Evolutionary conservation across 345 rosid species (phyloP).

Genomic region (Pseudoturritis turrita): DNA sequence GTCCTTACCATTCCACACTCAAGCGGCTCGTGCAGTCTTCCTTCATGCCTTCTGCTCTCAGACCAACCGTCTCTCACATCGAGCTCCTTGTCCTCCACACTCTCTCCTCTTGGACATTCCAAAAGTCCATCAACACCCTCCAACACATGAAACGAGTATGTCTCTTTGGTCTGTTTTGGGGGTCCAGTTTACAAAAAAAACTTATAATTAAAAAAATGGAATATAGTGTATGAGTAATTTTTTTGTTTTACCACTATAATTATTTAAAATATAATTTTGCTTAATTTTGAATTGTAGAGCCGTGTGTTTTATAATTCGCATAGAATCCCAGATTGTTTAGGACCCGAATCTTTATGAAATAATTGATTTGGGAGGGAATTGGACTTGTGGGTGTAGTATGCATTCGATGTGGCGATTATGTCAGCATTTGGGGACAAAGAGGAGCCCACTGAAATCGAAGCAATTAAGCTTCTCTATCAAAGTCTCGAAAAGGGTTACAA

Average conservation of each 20-base stretch:
- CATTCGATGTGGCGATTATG: conserved; percentile 90
- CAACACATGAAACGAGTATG: conserved; percentile 87
- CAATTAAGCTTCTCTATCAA: conserved; percentile 63
- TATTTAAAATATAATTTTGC: too few species aligned
- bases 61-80: conserved; percentile 59
- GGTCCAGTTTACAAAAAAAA: too few species aligned
- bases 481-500: conserved; percentile 80
- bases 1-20: conserved; percentile 66
- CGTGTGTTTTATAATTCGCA: background rate
- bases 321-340: background rate
- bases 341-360: background rate
- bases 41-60: conserved; percentile 64
- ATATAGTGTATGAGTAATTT: too few species aligned
- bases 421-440: conserved; percentile 65
- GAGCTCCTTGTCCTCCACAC: conserved; percentile 55
- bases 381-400: conserved; percentile 50
- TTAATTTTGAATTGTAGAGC: too few species aligned
- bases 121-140: conserved; percentile 56
- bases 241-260: too few species aligned
- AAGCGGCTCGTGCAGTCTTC: conserved; percentile 71
- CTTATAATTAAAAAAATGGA: too few species aligned
- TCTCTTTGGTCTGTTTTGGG: conserved; percentile 19
- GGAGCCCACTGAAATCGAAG: conserved; percentile 47
- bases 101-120: conserved; percentile 56
- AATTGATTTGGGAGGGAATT: background rate